Evolutionary conservation across 495 filamentous ascomycete genomes (phyloP), one percentile per base, ranked within the genome.

Genomic region (Xylaria sp.): DNA sequence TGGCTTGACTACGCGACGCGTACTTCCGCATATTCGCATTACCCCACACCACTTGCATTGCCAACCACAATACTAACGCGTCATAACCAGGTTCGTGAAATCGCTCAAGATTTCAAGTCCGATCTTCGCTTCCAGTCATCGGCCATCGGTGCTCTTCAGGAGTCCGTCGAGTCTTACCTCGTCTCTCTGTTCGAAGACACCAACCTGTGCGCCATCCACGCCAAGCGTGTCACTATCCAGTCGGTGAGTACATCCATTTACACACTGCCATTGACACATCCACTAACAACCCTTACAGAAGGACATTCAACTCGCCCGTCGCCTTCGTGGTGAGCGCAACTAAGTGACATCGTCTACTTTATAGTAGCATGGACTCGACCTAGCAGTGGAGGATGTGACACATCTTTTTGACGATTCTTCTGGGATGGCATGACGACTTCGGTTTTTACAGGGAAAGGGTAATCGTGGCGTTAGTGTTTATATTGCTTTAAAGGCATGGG

Each of bases 101-200:
- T 99, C 78, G 96, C 96, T 61, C 96, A 99, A 85, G 96, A 99
- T 88, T 99, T 98, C 94, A 99, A 99, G 92, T 95, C 92, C 79
- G 96, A 99, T 79, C 93, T 99, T 76, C 95, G 96, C 85, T 99
- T 99, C 93, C 96, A 99, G 90, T 97, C 93, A 70, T 99, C 96
- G 21, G 96, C 96, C 88, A 98, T 99, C 87, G 97, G 97, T 85
- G 96, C 96, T 82, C 95, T 99, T 75, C 96, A 99, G 88, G 96
- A 99, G 90, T 98, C 96, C 82, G 97, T 98, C 80, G 96, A 99
- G 92, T 97, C 96, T 71, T 99, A 99, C 90, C 94, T 99, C 85
- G 96, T 99, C 91, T 97, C 94, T 61, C 94, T 99, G 80, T 99
- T 99, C 79, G 97, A 98, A 84, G 96, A 98, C 85, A 99, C 96